A percentile compares a stretch with the other conserved stretches of the same genome.
Evolutionary conservation across 306 rosid genomes (phyloP).

Genomic region (Alnus rubra): DNA sequence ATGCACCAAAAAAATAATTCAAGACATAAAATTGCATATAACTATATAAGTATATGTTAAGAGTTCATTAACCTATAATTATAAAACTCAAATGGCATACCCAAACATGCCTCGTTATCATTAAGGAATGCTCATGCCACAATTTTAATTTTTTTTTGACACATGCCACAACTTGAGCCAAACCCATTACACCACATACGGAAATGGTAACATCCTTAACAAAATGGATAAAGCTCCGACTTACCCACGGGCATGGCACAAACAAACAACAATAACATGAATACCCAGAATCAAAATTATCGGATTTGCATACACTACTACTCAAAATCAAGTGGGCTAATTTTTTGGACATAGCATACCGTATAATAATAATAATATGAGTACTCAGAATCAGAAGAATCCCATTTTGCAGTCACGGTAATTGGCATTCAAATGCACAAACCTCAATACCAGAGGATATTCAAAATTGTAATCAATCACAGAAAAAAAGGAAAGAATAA

Average conservation of each 20-base stretch:
- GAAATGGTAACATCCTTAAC: background rate
- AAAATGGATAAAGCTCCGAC: background rate
- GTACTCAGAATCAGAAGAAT: background rate
- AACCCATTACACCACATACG: background rate
- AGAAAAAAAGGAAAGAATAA: background rate
- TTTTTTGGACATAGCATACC: background rate
- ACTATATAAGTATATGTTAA: background rate
- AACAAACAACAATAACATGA: background rate
- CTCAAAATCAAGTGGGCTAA: background rate
- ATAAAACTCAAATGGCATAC: background rate
- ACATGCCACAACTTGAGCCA: background rate
- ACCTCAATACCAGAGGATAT: background rate
- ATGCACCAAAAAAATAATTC: background rate
- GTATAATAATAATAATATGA: background rate
- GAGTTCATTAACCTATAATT: background rate
- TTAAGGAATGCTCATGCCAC: background rate
- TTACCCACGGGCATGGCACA: background rate
- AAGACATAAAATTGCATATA: background rate
- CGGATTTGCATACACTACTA: background rate
- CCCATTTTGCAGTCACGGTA: background rate
- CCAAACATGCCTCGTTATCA: background rate
- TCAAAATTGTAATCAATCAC: background rate
- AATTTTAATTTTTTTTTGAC: background rate
- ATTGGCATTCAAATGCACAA: background rate
- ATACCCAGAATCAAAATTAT: background rate